These are phyloP conservation scores for Neospermospora avenae DNA, from an alignment of 2,329 filamentous ascomycete genomes.

Conservation along the genomic window DNA sequence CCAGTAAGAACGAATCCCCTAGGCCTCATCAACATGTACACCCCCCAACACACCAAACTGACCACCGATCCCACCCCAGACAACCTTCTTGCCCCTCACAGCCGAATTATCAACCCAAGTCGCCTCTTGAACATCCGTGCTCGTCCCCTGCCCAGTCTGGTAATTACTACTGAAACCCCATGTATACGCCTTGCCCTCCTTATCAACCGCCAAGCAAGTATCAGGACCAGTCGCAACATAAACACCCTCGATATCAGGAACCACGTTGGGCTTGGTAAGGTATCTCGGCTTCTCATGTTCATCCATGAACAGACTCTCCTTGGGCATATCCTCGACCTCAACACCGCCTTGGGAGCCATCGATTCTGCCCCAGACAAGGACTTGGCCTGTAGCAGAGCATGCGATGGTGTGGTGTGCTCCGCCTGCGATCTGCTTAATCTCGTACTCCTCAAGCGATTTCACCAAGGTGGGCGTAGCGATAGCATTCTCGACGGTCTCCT, in stretches of 20 bases:
- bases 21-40: neutral
- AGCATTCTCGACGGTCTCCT: slow-evolving; percentile 66
- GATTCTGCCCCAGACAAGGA: slow-evolving; percentile 58
- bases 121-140: slow-evolving; percentile 75
- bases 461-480: slow-evolving; percentile 71
- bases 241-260: slow-evolving; percentile 54
- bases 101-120: slow-evolving; percentile 83
- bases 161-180: slow-evolving; percentile 83
- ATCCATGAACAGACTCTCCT: slow-evolving; percentile 61
- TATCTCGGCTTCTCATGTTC: slow-evolving; percentile 66
- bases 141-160: slow-evolving; percentile 73
- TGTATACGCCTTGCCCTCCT: slow-evolving; percentile 66
- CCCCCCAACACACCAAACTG: slow-evolving; percentile 71
- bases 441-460: slow-evolving; percentile 56
- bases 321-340: slow-evolving; percentile 51
- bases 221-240: slow-evolving; percentile 65
- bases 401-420: slow-evolving; percentile 74
- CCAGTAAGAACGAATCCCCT: slow-evolving; percentile 51
- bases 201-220: slow-evolving; percentile 68
- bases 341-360: slow-evolving; percentile 55
- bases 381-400: slow-evolving; percentile 52
- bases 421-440: slow-evolving; percentile 67
- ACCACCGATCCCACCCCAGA: slow-evolving; percentile 80
- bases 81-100: slow-evolving; percentile 68
- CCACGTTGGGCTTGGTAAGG: slow-evolving; percentile 59